Conservation (phyloP, 2,329 filamentous ascomycete genomes). For the Nothomitra cinnamomea region DNA sequence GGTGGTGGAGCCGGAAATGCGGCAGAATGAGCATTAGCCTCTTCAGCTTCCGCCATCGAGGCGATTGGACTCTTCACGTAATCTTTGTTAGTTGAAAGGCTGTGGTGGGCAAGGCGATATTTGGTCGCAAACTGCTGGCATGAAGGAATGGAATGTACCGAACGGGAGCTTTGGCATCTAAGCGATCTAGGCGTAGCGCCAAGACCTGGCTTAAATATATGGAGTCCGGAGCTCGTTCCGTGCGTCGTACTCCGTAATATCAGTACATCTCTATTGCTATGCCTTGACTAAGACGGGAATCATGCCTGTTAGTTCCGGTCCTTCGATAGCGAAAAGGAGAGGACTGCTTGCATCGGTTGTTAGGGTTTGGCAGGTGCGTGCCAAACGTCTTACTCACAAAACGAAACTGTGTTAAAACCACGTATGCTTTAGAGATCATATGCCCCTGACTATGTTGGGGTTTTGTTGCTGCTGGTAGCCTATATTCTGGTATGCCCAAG, state of each 20-base stretch:
- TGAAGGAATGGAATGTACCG: no score
- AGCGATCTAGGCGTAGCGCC: no score
- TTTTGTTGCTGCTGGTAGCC: slow-evolving; percentile 48
- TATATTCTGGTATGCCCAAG: slow-evolving; percentile 50
- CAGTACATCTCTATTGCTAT: background rate
- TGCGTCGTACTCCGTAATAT: no score
- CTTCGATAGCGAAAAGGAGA: background rate
- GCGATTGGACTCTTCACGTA: background rate
- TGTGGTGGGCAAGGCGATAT: background rate
- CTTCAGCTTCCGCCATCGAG: slow-evolving; percentile 42
- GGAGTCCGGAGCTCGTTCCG: no score
- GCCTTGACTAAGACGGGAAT: background rate
- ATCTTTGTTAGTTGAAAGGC: background rate
- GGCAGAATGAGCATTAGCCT: slow-evolving; percentile 29
- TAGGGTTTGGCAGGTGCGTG: slow-evolving; percentile 31
- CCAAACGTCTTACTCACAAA: background rate
- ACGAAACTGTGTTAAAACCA: background rate
- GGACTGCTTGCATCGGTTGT: slow-evolving; percentile 10
- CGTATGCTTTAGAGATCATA: slow-evolving; percentile 48
- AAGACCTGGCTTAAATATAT: no score
- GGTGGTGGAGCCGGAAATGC: slow-evolving; percentile 75
- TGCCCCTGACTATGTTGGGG: slow-evolving; percentile 72
- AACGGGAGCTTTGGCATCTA: no score
- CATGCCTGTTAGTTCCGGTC: background rate
- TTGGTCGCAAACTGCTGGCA: background rate